Base-by-base conservation (phyloP, 768 basidiomycete genomes). In the Leucogyrophana mollusca region DNA sequence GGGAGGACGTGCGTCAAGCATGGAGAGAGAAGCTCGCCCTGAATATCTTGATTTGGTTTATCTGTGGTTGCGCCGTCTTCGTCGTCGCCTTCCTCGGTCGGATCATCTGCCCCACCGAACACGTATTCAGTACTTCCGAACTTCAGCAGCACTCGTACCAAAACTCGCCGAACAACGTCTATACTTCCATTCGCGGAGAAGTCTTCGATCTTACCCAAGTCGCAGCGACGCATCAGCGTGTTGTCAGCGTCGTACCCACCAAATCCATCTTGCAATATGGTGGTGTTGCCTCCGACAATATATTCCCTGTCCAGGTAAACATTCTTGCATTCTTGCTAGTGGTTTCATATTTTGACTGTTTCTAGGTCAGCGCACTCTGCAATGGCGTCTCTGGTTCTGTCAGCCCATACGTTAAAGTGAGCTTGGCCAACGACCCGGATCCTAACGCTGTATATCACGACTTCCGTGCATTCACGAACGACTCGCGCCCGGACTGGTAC, bases 401-500 rank as follows among this genome's bases (percentile, higher is more conserved):
- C 57, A 90, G 82, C 47, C 91, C 89, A 0, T 99, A 86, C 64
- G 82, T 99, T 17, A 75, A 77, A 2, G 74, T 95, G 51, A 79
- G 83, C 56, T 78, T 88, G 5, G 73, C 73, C 53, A 99, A 98
- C 70, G 78, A 79, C 59, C 80, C 85, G 17, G 85, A 90, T 51
- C 59, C 69, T 14, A 88, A 94, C 57, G 73, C 87, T 1, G 74
- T 82, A 56, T 99, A 98, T 63, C 96, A 98, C 64, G 95, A 99
- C 62, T 99, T 99, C 80, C 88, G 95, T 14, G 85, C 85, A 0
- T 84, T 75, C 60, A 87, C 85, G 27, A 87, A 84, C 49, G 95
- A 98, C 59, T 86, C 87, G 0, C 82, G 96, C 8, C 95, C 96
- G 0, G 96, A 99, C 61, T 99, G 96, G 96, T 99, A 98, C 66